A percentile compares a stretch with the other conserved stretches of the same genome.
These are phyloP conservation scores for Pythium vanterpoolii DNA, from an alignment of 352 stramenopile genomes.

Conservation along the genomic window DNA sequence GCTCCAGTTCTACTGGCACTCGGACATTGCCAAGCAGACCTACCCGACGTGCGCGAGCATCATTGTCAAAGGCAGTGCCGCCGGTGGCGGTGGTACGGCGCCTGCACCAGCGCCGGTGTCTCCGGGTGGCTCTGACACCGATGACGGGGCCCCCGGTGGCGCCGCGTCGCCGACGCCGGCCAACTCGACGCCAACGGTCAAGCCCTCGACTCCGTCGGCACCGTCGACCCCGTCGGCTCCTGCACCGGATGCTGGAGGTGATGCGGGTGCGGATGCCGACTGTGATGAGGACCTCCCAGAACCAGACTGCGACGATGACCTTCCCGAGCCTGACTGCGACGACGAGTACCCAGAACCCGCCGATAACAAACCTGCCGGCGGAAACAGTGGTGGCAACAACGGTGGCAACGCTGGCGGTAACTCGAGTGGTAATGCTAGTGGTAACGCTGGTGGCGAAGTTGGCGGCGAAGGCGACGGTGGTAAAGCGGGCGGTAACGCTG, in stretches of 20 bases:
- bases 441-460: neutral
- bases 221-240: too few species aligned
- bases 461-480: too few species aligned
- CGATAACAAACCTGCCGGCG: too few species aligned
- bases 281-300: conserved; percentile 11
- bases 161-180: too few species aligned
- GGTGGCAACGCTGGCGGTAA: too few species aligned
- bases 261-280: neutral
- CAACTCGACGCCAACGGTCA: too few species aligned
- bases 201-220: too few species aligned
- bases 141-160: too few species aligned
- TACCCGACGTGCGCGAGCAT: conserved; percentile 60
- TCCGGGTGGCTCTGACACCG: too few species aligned
- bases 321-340: conserved; percentile 11
- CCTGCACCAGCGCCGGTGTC: conserved; percentile 11
- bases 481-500: too few species aligned
- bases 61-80: conserved; percentile 29
- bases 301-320: conserved; percentile 14
- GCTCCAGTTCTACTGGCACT: conserved; percentile 66
- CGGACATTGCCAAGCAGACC: conserved; percentile 51
- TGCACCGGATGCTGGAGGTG: neutral
- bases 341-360: too few species aligned
- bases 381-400: too few species aligned
- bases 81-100: neutral
- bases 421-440: neutral